Base-by-base conservation (phyloP, 805 yeast species). In the Starmerella cellae region DNA sequence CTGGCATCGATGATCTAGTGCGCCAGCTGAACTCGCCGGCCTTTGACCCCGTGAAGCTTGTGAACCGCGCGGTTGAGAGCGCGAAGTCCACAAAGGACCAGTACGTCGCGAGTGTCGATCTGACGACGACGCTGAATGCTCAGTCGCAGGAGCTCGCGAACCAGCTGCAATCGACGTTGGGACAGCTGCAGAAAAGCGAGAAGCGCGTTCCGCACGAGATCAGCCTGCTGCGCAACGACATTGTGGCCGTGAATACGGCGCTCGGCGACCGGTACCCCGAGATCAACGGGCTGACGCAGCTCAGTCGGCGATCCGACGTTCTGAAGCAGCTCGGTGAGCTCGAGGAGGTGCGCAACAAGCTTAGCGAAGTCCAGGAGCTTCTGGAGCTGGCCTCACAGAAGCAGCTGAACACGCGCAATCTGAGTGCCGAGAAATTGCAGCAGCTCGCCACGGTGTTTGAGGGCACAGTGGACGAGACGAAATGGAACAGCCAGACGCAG, bases 191-290 rank as follows among this genome's bases (percentile, higher is more conserved):
- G 33, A 41, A 49, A 29, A 44, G 56, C 34, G 56, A 54, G 28
- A 53, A 52, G 27, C 46, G 60, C 13, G 46, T 60, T 28, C 55
- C 51, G 35, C 60, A 60, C 46, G 62, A 60, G 42, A 49, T 58
- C 23, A 63, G 59, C 35, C 53, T 61, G 37, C 52, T 61, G 17
- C 47, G 51, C 21, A 50, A 52, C 34, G 65, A 61, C 38, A 48
- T 58, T 16, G 43, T 41, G 11, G 46, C 48, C 10, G 45, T 61
- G 21, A 43, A 38, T 9, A 29, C 21, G 16, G 50, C 48, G 17
- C 53, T 57, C 34, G 47, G 45, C 18, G 49, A 39, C n/a, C 40
- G 47, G 1, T 35, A 35, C 18, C 43, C 48, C 8, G 33, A 39
- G 5, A 38, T 57, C 3, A 37, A 42, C 13, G 39, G 24, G 20